Evolutionary conservation across 1,284 basidiomycete species (phyloP).

Genomic region (Rhodotorula sp.): DNA sequence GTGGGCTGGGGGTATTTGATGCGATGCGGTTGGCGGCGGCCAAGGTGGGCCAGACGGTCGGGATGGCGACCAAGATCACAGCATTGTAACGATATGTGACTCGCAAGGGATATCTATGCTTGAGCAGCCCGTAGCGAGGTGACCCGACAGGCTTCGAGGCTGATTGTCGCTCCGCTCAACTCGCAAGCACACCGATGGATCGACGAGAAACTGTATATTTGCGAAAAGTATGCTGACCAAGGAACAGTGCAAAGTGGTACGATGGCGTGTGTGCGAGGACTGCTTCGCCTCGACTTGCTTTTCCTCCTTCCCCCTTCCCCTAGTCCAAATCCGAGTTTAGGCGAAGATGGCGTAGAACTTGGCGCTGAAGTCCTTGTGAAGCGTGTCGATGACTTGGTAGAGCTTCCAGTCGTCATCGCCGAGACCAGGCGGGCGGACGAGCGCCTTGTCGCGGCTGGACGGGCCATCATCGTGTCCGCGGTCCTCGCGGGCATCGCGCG

Average conservation of each 20-base stretch:
- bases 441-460: slow-evolving; percentile 46
- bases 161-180: too few species aligned
- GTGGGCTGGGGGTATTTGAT: slow-evolving; percentile 7
- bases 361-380: slow-evolving; percentile 57
- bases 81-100: slow-evolving; percentile 4
- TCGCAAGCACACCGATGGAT: too few species aligned
- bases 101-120: too few species aligned
- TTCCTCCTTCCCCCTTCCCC: too few species aligned
- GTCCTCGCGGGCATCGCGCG: slow-evolving; percentile 22
- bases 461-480: slow-evolving; percentile 42
- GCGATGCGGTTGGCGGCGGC: slow-evolving; percentile 1
- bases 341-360: slow-evolving; percentile 60
- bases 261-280: too few species aligned
- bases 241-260: too few species aligned
- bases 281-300: too few species aligned
- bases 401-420: slow-evolving; percentile 57
- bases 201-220: too few species aligned
- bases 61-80: slow-evolving; percentile 38
- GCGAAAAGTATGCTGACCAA: too few species aligned
- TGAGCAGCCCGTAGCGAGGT: too few species aligned
- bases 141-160: too few species aligned
- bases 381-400: slow-evolving; percentile 55
- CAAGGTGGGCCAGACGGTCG: slow-evolving; percentile 26
- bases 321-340: neutral
- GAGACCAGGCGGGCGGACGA: slow-evolving; percentile 46